These are phyloP conservation scores for Oropetium thomaeum DNA, from an alignment of 176 grass and related monocot species.

Conservation along the genomic window DNA sequence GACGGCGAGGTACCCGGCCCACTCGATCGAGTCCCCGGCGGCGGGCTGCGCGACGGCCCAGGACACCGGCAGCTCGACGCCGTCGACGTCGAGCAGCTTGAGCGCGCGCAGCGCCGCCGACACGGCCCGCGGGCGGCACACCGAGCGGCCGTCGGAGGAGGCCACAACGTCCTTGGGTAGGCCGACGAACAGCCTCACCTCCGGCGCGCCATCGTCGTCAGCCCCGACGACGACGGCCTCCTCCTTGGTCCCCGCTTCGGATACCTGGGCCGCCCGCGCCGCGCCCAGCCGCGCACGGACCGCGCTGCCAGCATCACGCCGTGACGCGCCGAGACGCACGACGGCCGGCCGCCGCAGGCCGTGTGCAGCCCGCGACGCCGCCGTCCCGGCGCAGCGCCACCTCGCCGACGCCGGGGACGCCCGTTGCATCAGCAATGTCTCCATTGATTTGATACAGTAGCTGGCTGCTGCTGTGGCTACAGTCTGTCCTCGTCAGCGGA, in stretches of 20 bases:
- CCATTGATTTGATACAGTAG: constrained; percentile 7
- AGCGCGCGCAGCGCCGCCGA: constrained; percentile 68
- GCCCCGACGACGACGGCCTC: background rate
- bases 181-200: constrained; percentile 60
- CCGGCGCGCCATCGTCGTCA: background rate
- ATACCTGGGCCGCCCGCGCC: constrained; percentile 2
- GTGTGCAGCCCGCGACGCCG: background rate
- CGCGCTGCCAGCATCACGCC: background rate
- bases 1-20: constrained; percentile 55
- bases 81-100: constrained; percentile 60
- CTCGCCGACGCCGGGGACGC: background rate
- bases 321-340: background rate
- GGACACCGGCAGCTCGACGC: constrained; percentile 79
- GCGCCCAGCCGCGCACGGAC: constrained; percentile 8
- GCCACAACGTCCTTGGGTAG: constrained; percentile 60
- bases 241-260: constrained; percentile 10
- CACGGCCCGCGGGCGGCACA: constrained; percentile 52
- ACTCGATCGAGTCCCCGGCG: constrained; percentile 40
- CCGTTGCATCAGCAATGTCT: background rate
- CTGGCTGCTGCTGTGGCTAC: background rate
- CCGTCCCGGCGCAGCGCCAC: background rate
- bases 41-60: constrained; percentile 65
- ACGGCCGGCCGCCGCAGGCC: background rate
- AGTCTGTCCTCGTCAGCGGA: background rate
- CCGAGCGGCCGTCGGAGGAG: constrained; percentile 31